Base-by-base conservation (phyloP, 2,329 filamentous ascomycete genomes). In the Trichoderma cornu-damae region DNA sequence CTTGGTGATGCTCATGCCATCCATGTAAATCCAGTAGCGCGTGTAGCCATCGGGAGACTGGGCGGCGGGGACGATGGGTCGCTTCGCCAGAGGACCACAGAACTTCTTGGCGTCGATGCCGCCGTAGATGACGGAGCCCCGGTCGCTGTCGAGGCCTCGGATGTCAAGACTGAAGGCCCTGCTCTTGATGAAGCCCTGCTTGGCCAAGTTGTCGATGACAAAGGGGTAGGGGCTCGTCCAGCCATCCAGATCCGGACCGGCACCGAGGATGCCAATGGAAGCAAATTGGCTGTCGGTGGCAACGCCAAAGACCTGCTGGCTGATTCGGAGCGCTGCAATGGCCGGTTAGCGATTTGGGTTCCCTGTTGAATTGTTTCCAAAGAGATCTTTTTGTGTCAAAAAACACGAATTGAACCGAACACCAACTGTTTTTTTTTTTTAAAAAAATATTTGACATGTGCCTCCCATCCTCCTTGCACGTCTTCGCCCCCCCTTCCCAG, bases 31-130 rank as follows among this genome's bases (percentile, higher is more conserved):
- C 72, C 73, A 77, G 69, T 77, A 79, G 14, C 71, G 70, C 24
- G 69, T 70, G 42, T 62, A 60, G 3, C 64, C 62, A 53, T 73
- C 71, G 24, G 71, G 71, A 3, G 71, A 66, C 6, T 70, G 60
- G 5, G 66, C 70, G 3, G 70, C 64, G 14, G 76, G 74, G 60
- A 84, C 73, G 60, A 86, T 80, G 42, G 83, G 81, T 1, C 83
- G 71, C 50, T 79, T 82, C 61, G 77, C 69, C 2, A 87, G 76
- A 3, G 68, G 65, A 16, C 83, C 84, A 2, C 71, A 70, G 63
- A 76, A 85, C 65, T 83, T 84, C 54, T 71, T 76, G 3, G 73
- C 79, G 62, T 85, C 79, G 48, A 84, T 74, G 16, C 82, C 82
- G 18, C 82, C 82, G 48, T 83, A 85, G 20, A 84, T 66, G 20